phyloP scores from a whole-genome alignment of 192 early-diverging fungal species.

The Allomyces macrogynus region DNA sequence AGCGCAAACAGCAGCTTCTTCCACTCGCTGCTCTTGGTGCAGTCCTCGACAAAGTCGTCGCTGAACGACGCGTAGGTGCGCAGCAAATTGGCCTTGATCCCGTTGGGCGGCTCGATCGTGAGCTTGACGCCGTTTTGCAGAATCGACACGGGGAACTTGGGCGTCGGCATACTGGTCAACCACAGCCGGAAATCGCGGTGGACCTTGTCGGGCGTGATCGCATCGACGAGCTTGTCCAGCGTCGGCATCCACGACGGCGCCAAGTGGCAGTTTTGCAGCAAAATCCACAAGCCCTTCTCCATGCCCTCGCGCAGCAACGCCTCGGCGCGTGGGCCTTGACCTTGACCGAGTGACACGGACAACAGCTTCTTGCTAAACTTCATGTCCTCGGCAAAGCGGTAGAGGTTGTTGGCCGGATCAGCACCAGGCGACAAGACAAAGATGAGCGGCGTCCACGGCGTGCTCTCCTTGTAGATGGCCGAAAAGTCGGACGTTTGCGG shows the following conservation, averaged over 20 bases:
- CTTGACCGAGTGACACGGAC: slow-evolving; percentile 96
- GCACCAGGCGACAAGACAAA: slow-evolving; percentile 83
- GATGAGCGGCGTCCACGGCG: slow-evolving; percentile 55
- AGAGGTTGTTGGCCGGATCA: slow-evolving; percentile 86
- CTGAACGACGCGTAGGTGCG: slow-evolving; percentile 54
- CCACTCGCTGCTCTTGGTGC: slow-evolving; percentile 65
- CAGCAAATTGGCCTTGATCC: slow-evolving; percentile 79
- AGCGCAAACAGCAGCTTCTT: slow-evolving; percentile 68
- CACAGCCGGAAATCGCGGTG: slow-evolving; percentile 78
- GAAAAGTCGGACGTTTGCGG: slow-evolving; percentile 7
- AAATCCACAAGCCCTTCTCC: slow-evolving; percentile 78
- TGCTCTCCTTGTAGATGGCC: slow-evolving; percentile 55
- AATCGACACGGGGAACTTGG: slow-evolving; percentile 79
- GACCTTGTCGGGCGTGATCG: slow-evolving; percentile 25
- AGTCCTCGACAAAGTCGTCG: slow-evolving; percentile 22
- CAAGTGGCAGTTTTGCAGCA: slow-evolving; percentile 95
- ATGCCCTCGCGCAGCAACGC: slow-evolving; percentile 61
- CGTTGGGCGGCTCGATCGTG: slow-evolving; percentile 89
- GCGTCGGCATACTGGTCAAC: slow-evolving; percentile 91
- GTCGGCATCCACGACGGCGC: slow-evolving; percentile 79
- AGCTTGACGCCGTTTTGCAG: slow-evolving; percentile 71
- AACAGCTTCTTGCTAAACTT: slow-evolving; percentile 46
- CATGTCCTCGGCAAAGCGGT: slow-evolving; percentile 57
- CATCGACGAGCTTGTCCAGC: slow-evolving; percentile 82
- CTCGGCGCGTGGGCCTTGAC: slow-evolving; percentile 59